These are phyloP conservation scores for Ustilago tritici DNA, from an alignment of 1,284 basidiomycete species.

Conservation along the genomic window DNA sequence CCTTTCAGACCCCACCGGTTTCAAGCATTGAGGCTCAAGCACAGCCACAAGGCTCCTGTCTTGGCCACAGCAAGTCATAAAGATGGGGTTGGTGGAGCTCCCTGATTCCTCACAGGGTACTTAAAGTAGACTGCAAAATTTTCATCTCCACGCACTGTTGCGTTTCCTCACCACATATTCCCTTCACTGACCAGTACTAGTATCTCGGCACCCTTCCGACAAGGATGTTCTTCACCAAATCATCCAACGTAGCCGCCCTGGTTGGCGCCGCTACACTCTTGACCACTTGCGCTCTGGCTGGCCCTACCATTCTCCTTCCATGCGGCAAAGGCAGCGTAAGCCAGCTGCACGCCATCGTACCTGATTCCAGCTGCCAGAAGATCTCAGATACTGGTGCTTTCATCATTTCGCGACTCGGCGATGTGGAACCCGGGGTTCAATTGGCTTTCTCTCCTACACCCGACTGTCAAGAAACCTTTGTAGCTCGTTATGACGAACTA, in stretches of 20 bases:
- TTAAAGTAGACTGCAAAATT: neutral
- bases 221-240: constrained; percentile 6
- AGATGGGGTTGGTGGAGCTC: no score
- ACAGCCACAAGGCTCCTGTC: neutral
- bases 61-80: neutral
- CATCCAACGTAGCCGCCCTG: neutral
- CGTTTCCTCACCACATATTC: neutral
- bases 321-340: neutral
- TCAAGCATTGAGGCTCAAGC: neutral
- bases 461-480: constrained; percentile 26
- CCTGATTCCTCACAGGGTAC: neutral
- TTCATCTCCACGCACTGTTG: neutral
- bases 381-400: constrained; percentile 29
- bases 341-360: constrained; percentile 10
- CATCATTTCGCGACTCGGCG: constrained; percentile 2
- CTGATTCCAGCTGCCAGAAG: constrained; percentile 20
- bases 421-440: neutral
- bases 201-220: neutral
- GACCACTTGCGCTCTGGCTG: constrained; percentile 2
- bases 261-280: constrained; percentile 1
- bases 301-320: constrained; percentile 14
- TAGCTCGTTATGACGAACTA: constrained; percentile 2
- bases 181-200: neutral
- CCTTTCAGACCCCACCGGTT: neutral
- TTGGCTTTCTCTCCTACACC: constrained; percentile 23